These are phyloP conservation scores for Solanum corneliomulleri DNA, from an alignment of 257 asterid species.

Conservation along the genomic window DNA sequence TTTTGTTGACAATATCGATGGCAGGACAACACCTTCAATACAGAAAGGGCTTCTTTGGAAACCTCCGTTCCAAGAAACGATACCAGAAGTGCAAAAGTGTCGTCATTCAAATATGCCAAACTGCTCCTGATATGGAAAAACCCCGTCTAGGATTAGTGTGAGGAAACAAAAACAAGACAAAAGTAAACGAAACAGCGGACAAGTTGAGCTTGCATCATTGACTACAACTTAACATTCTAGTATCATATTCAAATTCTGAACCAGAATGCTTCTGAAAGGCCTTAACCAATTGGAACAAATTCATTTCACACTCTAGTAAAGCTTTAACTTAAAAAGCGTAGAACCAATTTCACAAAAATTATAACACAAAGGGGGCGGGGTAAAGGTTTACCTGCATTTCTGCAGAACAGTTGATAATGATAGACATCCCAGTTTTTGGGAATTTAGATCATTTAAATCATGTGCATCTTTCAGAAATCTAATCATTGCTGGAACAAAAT, in stretches of 20 bases:
- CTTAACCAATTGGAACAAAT: not conserved
- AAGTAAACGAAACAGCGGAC: not conserved
- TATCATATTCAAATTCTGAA: not conserved
- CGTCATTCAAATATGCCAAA: conserved; percentile 35
- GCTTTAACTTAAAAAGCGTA: not conserved
- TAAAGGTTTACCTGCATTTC: conserved; percentile 46
- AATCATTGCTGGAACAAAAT: conserved; percentile 26
- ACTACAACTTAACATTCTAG: not conserved
- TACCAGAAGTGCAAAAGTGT: conserved; percentile 39
- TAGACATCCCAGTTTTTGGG: conserved; percentile 59
- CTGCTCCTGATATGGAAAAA: conserved; percentile 24
- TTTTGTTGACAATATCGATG: conserved; percentile 12
- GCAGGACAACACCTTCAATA: conserved; percentile 37
- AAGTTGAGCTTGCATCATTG: not conserved
- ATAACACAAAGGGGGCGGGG: not conserved
- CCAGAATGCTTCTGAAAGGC: not conserved
- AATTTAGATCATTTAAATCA: conserved; percentile 37
- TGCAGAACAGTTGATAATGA: conserved; percentile 42
- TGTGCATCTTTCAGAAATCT: conserved; percentile 58
- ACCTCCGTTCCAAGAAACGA: conserved; percentile 55
- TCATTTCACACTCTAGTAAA: not conserved
- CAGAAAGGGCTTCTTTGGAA: conserved; percentile 47
- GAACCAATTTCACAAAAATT: not conserved
- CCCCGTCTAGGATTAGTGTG: not conserved
- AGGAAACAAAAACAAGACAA: not conserved